Base-by-base conservation (phyloP, 2,329 filamentous ascomycete species). In the Pseudopithomyces chartarum region DNA sequence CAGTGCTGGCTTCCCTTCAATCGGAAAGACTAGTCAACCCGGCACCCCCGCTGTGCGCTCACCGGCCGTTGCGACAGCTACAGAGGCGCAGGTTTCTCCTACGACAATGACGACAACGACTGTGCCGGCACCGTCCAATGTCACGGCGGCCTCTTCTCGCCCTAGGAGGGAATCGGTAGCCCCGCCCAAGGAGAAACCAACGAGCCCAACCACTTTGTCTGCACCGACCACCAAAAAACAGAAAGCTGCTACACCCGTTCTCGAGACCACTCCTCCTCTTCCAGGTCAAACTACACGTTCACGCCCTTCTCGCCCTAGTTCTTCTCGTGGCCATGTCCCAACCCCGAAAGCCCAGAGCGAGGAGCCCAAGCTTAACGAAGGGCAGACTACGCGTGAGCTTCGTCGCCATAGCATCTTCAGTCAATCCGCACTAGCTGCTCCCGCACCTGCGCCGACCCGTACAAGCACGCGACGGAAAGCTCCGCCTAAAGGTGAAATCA, bases 401-500 rank as follows among this genome's bases (percentile, higher is more conserved):
- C 78, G 80, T 36, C 76, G 80, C 34, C 76, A 75, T 53, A 81
- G 79, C 66, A 79, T 80, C 46, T 79, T 79, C 52, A 78, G 75
- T 57, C 68, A 79, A 48, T 76, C 76, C n/a, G 73, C 66, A 7
- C 53, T 66, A 7, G 56, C 69, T 29, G 34, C 20, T 40, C 47
- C 47, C 29, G n/a, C 47, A n/a, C 29, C 17, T 6, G 54, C 59
- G 1, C 57, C 76, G n/a, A 80, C 80, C 20, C 67, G 73, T 10
- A 74, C 76, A 46, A 78, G 77, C 38, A 73, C 76, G 17, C 85
- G 90, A 49, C 80, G 83, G 52, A 91, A 89, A 77, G 90, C 90
- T 44, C 89, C 88, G 29, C 90, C 90, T 11, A 90, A 90, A 55
- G 82, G 90, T 62, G 86, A 92, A 66, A 85, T 92, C 65, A 90